Conservation (phyloP, 2,329 filamentous ascomycete genomes). For the Xylaria sp. region DNA sequence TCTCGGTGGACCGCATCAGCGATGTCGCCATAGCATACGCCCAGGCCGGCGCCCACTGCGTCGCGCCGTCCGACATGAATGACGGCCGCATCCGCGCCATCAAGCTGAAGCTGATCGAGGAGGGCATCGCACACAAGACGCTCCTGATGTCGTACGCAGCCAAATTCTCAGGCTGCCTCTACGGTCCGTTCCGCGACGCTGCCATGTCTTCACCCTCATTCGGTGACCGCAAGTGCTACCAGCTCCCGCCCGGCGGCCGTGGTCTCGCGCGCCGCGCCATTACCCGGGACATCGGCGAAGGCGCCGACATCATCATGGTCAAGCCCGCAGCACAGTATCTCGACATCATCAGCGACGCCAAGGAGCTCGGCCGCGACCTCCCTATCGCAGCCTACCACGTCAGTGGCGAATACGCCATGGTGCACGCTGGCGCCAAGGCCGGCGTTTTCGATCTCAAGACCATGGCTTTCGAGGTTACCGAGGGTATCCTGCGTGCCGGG, state of each 20-base stretch:
- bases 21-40: slow-evolving; percentile 99
- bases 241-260: slow-evolving; percentile 89
- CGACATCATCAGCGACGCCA: slow-evolving; percentile 97
- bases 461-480: slow-evolving; percentile 94
- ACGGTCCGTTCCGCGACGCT: slow-evolving; percentile 96
- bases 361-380: slow-evolving; percentile 89
- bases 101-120: slow-evolving; percentile 96
- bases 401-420: slow-evolving; percentile 97
- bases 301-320: slow-evolving; percentile 98
- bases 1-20: slow-evolving; percentile 92
- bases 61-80: slow-evolving; percentile 98
- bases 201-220: slow-evolving; percentile 90
- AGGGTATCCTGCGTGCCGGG: slow-evolving; percentile 90
- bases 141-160: slow-evolving; percentile 97
- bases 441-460: slow-evolving; percentile 94
- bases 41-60: slow-evolving; percentile 93
- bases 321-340: slow-evolving; percentile 96
- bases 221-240: slow-evolving; percentile 95
- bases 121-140: slow-evolving; percentile 88
- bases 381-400: slow-evolving; percentile 97
- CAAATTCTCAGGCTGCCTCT: slow-evolving; percentile 95
- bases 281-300: slow-evolving; percentile 85
- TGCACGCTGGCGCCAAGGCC: slow-evolving; percentile 92
- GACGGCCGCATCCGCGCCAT: slow-evolving; percentile 96
- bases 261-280: slow-evolving; percentile 93